Conservation (phyloP, 495 filamentous ascomycete species). For the Hypoxylon perforatum region DNA sequence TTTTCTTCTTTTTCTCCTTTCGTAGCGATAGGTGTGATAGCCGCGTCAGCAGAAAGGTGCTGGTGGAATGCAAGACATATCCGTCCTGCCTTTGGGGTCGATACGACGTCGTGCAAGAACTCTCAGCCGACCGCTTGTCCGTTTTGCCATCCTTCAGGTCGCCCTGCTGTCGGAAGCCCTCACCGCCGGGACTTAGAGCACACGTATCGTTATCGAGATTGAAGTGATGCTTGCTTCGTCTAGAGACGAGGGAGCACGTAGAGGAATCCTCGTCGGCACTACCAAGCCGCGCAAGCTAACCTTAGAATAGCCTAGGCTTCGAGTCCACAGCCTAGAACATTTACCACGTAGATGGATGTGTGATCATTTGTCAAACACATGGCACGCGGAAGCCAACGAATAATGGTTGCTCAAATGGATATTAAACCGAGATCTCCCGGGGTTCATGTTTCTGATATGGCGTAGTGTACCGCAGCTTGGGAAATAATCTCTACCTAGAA, state of each 20-base stretch:
- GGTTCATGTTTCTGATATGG: constrained; percentile 27
- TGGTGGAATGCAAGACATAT: constrained; percentile 20
- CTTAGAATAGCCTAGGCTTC: too few species aligned
- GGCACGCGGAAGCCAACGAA: constrained; percentile 19
- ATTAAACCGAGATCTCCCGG: constrained; percentile 12
- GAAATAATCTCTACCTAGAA: too few species aligned
- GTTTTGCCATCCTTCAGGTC: neutral
- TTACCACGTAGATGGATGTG: neutral
- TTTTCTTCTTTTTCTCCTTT: too few species aligned
- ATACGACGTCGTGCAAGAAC: constrained; percentile 6
- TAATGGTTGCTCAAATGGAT: constrained; percentile 21
- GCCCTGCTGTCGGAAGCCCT: constrained; percentile 7
- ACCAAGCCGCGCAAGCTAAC: neutral
- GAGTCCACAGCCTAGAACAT: neutral
- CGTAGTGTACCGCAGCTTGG: neutral
- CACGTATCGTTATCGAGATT: neutral
- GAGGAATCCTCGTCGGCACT: constrained; percentile 12
- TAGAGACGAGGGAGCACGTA: constrained; percentile 2
- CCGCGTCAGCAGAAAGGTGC: constrained; percentile 35
- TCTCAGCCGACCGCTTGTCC: constrained; percentile 2
- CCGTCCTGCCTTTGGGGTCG: neutral
- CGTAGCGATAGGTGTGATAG: constrained; percentile 31
- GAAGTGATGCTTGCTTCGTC: constrained; percentile 2
- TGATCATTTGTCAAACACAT: constrained; percentile 30
- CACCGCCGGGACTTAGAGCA: constrained; percentile 32